Conservation (phyloP, 345 rosid genomes). For the Noccaea caerulescens region DNA sequence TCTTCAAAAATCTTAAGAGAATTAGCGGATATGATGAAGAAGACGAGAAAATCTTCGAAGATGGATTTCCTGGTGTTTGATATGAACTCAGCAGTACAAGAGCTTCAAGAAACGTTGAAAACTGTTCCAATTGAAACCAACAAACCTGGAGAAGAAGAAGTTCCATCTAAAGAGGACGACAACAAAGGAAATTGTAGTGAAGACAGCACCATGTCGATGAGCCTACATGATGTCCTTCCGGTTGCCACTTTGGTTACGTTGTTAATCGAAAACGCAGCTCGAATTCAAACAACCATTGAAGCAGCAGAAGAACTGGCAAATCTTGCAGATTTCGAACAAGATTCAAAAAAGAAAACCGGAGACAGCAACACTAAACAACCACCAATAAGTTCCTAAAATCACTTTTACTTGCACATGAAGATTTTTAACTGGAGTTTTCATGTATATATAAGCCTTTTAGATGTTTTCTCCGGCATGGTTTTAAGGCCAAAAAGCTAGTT, state of each 20-base stretch:
- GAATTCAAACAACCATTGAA: slow-evolving; percentile 54
- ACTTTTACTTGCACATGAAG: slow-evolving; percentile 21
- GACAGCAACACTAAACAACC: slow-evolving; percentile 36
- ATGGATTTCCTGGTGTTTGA: slow-evolving; percentile 51
- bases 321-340: slow-evolving; percentile 62
- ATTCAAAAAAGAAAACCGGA: slow-evolving; percentile 32
- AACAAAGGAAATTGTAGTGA: slow-evolving; percentile 17
- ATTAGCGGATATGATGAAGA: slow-evolving; percentile 48
- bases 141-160: slow-evolving; percentile 34
- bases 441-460: slow-evolving; percentile 32
- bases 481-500: slow-evolving; percentile 22
- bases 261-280: slow-evolving; percentile 59
- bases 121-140: slow-evolving; percentile 46
- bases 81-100: slow-evolving; percentile 61
- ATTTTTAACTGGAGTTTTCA: slow-evolving; percentile 29
- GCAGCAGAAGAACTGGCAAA: slow-evolving; percentile 57
- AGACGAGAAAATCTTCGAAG: slow-evolving; percentile 54
- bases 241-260: slow-evolving; percentile 60
- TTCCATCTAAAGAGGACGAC: slow-evolving; percentile 16
- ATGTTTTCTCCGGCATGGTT: slow-evolving; percentile 32
- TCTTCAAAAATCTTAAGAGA: slow-evolving; percentile 59
- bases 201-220: slow-evolving; percentile 29
- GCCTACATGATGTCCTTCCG: slow-evolving; percentile 62
- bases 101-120: slow-evolving; percentile 58
- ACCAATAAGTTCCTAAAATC: slow-evolving; percentile 32